Evolutionary conservation across 805 yeast species (phyloP), one percentile per base, ranked within the genome.

Genomic region (Scheffersomyces ergatensis): DNA sequence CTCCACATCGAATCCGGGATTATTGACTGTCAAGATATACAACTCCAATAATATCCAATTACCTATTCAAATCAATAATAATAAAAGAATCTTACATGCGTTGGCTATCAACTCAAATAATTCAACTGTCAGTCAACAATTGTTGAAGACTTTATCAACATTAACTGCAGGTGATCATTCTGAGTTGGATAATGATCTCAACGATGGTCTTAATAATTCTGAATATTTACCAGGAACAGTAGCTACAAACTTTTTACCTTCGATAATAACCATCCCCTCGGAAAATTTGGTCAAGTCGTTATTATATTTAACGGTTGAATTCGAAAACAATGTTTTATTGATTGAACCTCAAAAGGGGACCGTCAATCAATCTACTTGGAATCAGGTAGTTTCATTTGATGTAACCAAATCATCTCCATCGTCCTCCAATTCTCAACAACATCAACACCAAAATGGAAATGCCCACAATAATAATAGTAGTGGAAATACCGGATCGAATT

Each of bases 271-370:
- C 36, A 66, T 78, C 33, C 82, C 86, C 13, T 81, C 49, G 14
- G 69, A 66, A 34, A 71, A 72, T 38, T 65, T 75, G 26, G 74
- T 78, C 46, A 80, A 80, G 50, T 78, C 93, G 14, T 74, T 95
- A 44, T 75, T 93, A 29, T 88, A 87, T 62, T 76, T 90, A 54
- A 89, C 96, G 2, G 74, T 93, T 34, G 99, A 93, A 63, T 92
- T 89, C 58, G 99, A 93, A 65, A 93, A 93, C 63, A 89, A 92
- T 37, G 93, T 90, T 49, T 84, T 93, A 48, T 77, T 89, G 13
- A 81, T 92, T 37, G 95, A 89, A 50, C 93, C 98, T 2, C 79
- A 82, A 21, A 79, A 85, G 39, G 97, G 96, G 30, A 79, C 95
- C 0, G 80, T 89, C 45, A 77, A 78, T 33, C 70, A 75, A 42